Percentiles rank a stretch among this genome's conserved stretches.
These are phyloP conservation scores for Fusarium sp. DNA, from an alignment of 2,329 filamentous ascomycete genomes.

Conservation along the genomic window DNA sequence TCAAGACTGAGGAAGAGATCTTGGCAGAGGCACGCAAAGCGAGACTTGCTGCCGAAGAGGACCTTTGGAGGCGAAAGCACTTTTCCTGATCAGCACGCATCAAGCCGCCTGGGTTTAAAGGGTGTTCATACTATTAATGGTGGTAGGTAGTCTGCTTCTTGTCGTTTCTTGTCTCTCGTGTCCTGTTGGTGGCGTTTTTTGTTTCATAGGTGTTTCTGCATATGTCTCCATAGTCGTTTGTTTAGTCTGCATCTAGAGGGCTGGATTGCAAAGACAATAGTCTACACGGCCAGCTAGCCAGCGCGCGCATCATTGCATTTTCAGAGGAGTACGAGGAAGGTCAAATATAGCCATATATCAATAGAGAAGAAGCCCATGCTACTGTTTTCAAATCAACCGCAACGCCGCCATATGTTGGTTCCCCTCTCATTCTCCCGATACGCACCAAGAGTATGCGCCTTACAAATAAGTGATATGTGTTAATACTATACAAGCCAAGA, in stretches of 20 bases:
- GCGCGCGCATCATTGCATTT: constrained; percentile 46
- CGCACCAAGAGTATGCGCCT: constrained; percentile 10
- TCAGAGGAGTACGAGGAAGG: constrained; percentile 32
- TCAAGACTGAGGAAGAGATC: constrained; percentile 64
- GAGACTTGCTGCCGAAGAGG: constrained; percentile 59
- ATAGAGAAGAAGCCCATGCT: constrained; percentile 43
- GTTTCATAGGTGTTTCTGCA: constrained; percentile 15
- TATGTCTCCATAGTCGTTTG: constrained; percentile 10
- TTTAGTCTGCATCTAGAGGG: constrained; percentile 25
- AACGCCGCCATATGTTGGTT: constrained; percentile 34
- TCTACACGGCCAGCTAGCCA: constrained; percentile 35
- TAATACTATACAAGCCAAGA: constrained; percentile 27
- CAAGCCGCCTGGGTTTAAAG: background rate
- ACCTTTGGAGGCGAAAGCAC: constrained; percentile 63
- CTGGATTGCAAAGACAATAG: constrained; percentile 33
- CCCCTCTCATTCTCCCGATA: constrained; percentile 5
- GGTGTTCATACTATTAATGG: constrained; percentile 18
- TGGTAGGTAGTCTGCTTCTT: constrained; percentile 15
- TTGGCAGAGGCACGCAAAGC: constrained; percentile 58
- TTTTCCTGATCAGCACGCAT: constrained; percentile 43
- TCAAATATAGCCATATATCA: constrained; percentile 28
- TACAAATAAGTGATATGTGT: constrained; percentile 12
- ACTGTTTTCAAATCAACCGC: constrained; percentile 34
- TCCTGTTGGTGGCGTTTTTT: constrained; percentile 8
- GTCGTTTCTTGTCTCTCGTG: background rate